Percentiles rank a stretch among this genome's conserved stretches.
These are phyloP conservation scores for Rehmannia glutinosa DNA, from an alignment of 257 asterid genomes.

Conservation along the genomic window DNA sequence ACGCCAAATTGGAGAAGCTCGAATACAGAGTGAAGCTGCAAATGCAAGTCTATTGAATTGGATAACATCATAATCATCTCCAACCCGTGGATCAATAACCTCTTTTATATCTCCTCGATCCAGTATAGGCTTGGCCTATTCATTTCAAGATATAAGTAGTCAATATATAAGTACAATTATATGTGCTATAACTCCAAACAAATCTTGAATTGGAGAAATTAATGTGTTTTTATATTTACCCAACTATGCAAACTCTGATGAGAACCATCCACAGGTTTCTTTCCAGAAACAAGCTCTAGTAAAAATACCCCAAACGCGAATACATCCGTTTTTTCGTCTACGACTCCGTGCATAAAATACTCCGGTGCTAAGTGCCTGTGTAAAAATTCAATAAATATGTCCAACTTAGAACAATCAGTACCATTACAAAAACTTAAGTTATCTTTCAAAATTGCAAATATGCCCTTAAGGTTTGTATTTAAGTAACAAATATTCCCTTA, in stretches of 20 bases:
- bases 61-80: conserved; percentile 42
- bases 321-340: conserved; percentile 95
- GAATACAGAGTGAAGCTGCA: conserved; percentile 86
- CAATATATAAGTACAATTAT: not conserved
- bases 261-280: conserved; percentile 82
- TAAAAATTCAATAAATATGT: not conserved
- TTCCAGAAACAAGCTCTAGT: conserved; percentile 85
- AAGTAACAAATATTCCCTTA: no score
- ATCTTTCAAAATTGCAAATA: no score
- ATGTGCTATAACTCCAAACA: not conserved
- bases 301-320: conserved; percentile 90
- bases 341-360: conserved; percentile 96
- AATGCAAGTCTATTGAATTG: conserved; percentile 67
- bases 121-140: conserved; percentile 83
- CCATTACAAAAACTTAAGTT: no score
- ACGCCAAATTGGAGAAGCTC: conserved; percentile 87
- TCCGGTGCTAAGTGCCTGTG: conserved; percentile 91
- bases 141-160: not conserved
- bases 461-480: no score
- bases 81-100: conserved; percentile 74
- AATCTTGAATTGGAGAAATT: not conserved
- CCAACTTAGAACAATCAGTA: no score
- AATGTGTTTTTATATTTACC: conserved; percentile 45
- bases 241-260: conserved; percentile 91
- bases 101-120: conserved; percentile 53